Base-by-base conservation (phyloP, 2,329 filamentous ascomycete genomes). In the Mycosphaerelloides madeirae region DNA sequence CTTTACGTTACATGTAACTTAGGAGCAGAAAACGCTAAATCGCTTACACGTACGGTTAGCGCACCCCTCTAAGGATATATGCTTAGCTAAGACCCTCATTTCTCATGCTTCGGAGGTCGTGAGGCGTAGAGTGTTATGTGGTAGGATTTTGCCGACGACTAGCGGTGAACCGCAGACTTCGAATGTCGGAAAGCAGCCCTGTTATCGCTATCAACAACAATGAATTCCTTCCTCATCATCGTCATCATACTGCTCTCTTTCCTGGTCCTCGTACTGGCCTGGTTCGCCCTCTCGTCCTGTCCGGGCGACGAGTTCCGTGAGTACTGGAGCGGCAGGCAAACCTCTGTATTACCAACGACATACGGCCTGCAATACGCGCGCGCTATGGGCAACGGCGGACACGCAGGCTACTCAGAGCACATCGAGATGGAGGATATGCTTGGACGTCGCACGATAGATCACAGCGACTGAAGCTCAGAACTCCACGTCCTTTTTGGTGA, bases 401-500 rank as follows among this genome's bases (percentile, higher is more conserved):
- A 73, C 6, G 67, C 71, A 28, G 72, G 71, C 7, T 74, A 77
- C 48, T 81, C 77, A 58, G 78, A 81, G 57, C 77, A 80, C 50
- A 80, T 82, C 48, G 78, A 82, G 62, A 70, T 81, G 72, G 75
- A 81, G 49, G 74, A 79, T 45, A 78, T 81, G 74, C 65, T 80
- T 43, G 68, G 69, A 40, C 39, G 59, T 36, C 52, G 49, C 32
- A 38, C 39, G 22, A 19, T 34, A 1, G 32, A 49, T 6, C 37
- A 48, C 38, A 19, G 22, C 4, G 37, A 37, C 20, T 43, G 28
- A 31, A 31, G 5, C 22, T 75, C 61, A 88, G 59, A 94, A 94
- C 40, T 93, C 86, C 38, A 94, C 77, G 53, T 85, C 81, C 44
- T 87, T 87, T 40, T 74, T 76, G 2, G 76, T 73, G 53, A 76